Percentiles rank a stretch among this genome's conserved stretches.
phyloP scores from a whole-genome alignment of 805 yeast species.

The Wickerhamiella lipophila region DNA sequence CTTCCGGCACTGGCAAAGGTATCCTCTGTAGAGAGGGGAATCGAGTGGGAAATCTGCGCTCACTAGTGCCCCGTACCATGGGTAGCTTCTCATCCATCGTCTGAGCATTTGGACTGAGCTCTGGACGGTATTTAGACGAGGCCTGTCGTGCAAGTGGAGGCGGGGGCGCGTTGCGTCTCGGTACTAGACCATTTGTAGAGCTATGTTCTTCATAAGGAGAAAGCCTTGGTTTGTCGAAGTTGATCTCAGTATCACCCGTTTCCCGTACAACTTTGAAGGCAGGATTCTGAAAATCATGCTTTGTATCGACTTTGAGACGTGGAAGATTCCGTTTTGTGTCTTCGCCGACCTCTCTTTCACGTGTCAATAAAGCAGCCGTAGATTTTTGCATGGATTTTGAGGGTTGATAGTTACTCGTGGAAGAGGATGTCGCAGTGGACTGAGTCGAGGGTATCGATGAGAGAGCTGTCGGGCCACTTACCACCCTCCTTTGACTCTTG shows the following conservation, averaged over 20 bases:
- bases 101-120: constrained; percentile 18
- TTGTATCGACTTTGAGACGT: neutral
- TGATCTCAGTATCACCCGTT: constrained; percentile 39
- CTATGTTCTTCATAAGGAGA: constrained; percentile 46
- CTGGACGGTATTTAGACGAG: constrained; percentile 23
- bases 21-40: neutral
- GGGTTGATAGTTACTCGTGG: neutral
- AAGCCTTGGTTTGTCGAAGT: constrained; percentile 64
- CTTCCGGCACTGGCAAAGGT: constrained; percentile 1
- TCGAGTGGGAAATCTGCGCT: constrained; percentile 14
- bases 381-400: constrained; percentile 7
- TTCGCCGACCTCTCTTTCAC: neutral
- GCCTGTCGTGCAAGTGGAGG: constrained; percentile 28
- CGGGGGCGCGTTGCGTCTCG: constrained; percentile 43
- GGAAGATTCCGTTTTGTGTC: constrained; percentile 1
- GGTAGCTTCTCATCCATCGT: constrained; percentile 8
- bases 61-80: constrained; percentile 11
- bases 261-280: constrained; percentile 3
- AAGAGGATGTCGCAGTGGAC: neutral
- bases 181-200: constrained; percentile 35
- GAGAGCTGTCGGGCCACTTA: neutral
- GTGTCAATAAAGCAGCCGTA: constrained; percentile 1
- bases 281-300: constrained; percentile 4
- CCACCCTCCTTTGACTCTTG: neutral
- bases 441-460: neutral